Percentiles rank a stretch among this genome's conserved stretches.
Evolutionary conservation across 2,329 filamentous ascomycete species (phyloP).

Genomic region (Scytalidium sp.): DNA sequence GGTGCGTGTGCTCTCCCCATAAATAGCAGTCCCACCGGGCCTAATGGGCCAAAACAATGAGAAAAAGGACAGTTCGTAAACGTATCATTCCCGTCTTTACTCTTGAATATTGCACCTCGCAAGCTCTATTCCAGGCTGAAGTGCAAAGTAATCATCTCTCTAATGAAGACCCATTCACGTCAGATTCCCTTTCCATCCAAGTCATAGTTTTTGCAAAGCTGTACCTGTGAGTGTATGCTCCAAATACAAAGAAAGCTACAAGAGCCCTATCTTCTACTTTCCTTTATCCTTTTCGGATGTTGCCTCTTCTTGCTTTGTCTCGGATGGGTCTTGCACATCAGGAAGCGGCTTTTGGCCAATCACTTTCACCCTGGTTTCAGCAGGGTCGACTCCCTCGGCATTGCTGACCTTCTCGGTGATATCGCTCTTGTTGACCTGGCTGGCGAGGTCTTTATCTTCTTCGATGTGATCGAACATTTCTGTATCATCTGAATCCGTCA

Average conservation of each 20-base stretch:
- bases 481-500: slow-evolving; percentile 83
- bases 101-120: slow-evolving; percentile 14
- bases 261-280: slow-evolving; percentile 9
- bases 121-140: slow-evolving; percentile 17
- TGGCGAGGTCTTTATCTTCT: slow-evolving; percentile 78
- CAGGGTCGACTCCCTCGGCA: slow-evolving; percentile 13
- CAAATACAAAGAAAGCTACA: slow-evolving; percentile 4
- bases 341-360: slow-evolving; percentile 10
- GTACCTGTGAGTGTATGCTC: slow-evolving; percentile 3
- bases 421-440: slow-evolving; percentile 71
- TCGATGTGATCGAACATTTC: slow-evolving; percentile 94
- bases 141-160: slow-evolving; percentile 18
- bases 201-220: not conserved
- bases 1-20: slow-evolving; percentile 5
- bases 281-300: slow-evolving; percentile 8
- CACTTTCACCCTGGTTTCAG: slow-evolving; percentile 17
- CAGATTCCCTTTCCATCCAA: not conserved
- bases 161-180: slow-evolving; percentile 15
- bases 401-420: slow-evolving; percentile 1
- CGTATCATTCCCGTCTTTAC: slow-evolving; percentile 10
- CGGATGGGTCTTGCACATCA: not conserved
- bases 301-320: slow-evolving; percentile 7
- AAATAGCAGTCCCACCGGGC: slow-evolving; percentile 4
- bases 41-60: slow-evolving; percentile 10
- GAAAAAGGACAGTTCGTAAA: slow-evolving; percentile 11